phyloP scores from a whole-genome alignment of 2,329 filamentous ascomycete genomes.

The Neophaeococcomyces aloes region DNA sequence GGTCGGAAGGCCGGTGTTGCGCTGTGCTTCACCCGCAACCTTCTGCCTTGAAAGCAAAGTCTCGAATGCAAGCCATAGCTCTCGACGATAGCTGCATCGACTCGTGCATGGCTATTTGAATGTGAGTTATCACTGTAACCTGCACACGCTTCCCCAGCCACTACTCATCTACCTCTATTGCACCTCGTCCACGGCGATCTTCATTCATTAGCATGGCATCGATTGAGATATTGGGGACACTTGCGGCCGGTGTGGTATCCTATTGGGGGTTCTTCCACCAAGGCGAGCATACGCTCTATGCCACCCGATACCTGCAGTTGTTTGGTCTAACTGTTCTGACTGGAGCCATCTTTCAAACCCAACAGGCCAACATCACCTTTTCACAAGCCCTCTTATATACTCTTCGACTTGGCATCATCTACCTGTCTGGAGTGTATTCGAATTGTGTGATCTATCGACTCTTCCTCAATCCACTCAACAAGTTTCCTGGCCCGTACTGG shows the following conservation, averaged over 20 bases:
- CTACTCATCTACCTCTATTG: neutral
- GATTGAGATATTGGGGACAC: neutral
- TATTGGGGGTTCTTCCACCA: constrained; percentile 14
- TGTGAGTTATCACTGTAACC: neutral
- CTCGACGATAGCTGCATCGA: no score
- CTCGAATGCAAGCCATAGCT: no score
- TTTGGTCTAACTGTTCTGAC: constrained; percentile 8
- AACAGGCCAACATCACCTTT: constrained; percentile 8
- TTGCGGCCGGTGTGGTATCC: neutral
- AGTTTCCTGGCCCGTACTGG: constrained; percentile 26
- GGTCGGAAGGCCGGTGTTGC: no score
- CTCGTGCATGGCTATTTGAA: no score
- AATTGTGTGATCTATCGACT: constrained; percentile 23
- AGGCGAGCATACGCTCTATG: constrained; percentile 14
- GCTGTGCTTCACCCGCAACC: no score
- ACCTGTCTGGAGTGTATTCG: constrained; percentile 11
- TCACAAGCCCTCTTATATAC: constrained; percentile 5
- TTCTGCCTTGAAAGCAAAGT: no score
- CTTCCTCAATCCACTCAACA: constrained; percentile 24
- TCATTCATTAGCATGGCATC: neutral
- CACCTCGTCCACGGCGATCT: neutral
- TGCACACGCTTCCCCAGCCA: neutral
- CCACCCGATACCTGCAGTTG: constrained; percentile 11
- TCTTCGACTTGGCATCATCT: constrained; percentile 5
- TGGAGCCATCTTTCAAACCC: constrained; percentile 4